Conservation (phyloP, 208 protist genomes). For the Acanthamoeba triangularis region DNA sequence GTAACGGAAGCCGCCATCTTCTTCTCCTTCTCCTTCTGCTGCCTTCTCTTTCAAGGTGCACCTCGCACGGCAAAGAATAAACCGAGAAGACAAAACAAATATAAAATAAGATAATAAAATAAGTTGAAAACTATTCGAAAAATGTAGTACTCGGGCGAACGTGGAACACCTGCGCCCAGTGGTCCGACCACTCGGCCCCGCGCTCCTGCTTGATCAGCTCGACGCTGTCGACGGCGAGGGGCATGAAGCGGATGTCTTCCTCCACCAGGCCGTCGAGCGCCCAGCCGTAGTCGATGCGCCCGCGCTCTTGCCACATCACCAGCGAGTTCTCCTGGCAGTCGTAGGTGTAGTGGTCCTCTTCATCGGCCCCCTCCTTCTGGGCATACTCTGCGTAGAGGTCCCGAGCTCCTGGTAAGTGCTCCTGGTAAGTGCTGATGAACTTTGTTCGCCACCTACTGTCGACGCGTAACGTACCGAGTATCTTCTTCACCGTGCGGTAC, state of each 20-base stretch:
- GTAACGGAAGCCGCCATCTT: slow-evolving; percentile 56
- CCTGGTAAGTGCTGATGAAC: not conserved
- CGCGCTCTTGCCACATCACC: slow-evolving; percentile 19
- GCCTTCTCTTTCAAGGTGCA: not conserved
- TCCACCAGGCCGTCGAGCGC: not conserved
- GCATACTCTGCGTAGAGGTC: not conserved
- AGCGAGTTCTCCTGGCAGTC: slow-evolving; percentile 10
- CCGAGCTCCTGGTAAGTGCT: too few species aligned
- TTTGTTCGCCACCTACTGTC: not conserved
- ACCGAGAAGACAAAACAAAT: too few species aligned
- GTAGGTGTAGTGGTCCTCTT: not conserved
- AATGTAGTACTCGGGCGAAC: not conserved
- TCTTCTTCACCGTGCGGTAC: not conserved
- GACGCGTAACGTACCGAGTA: not conserved
- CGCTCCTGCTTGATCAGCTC: not conserved
- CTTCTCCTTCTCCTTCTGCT: not conserved
- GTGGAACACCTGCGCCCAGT: slow-evolving; percentile 15
- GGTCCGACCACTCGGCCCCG: slow-evolving; percentile 2
- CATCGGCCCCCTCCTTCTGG: not conserved
- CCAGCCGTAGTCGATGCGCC: slow-evolving; percentile 36
- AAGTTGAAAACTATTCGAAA: too few species aligned
- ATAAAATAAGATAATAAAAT: too few species aligned
- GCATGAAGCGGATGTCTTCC: not conserved
- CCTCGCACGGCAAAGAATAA: too few species aligned
- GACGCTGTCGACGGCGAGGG: not conserved